phyloP scores from a whole-genome alignment of 495 filamentous ascomycete genomes.

The Staphylotrichum tortipilum region DNA sequence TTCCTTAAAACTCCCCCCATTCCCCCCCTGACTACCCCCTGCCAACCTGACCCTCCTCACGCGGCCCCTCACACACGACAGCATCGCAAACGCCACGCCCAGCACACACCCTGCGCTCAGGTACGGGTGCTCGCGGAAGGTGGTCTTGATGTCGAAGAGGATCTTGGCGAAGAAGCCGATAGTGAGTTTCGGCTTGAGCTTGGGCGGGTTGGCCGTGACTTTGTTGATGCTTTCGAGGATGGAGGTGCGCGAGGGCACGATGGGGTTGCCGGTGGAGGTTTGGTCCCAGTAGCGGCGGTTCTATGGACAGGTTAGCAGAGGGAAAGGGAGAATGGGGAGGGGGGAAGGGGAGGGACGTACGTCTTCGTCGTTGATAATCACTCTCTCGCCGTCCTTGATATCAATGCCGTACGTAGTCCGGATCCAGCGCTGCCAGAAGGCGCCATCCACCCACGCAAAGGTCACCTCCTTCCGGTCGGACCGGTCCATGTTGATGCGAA shows the following conservation, averaged over 20 bases:
- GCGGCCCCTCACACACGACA: constrained; percentile 14
- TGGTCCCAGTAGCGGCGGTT: constrained; percentile 91
- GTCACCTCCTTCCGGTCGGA: constrained; percentile 79
- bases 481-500: constrained; percentile 79
- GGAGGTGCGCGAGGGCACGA: constrained; percentile 82
- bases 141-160: constrained; percentile 65
- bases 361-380: constrained; percentile 96
- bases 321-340: no score
- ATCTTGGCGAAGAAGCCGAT: constrained; percentile 66
- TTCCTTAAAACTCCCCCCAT: constrained; percentile 6
- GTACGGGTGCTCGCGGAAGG: constrained; percentile 63
- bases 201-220: constrained; percentile 59
- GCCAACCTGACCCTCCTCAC: no score
- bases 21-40: no score
- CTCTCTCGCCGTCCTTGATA: constrained; percentile 72
- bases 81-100: constrained; percentile 13
- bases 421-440: constrained; percentile 97
- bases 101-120: constrained; percentile 39
- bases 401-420: constrained; percentile 88
- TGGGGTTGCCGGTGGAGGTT: constrained; percentile 76
- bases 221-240: constrained; percentile 92
- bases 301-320: constrained; percentile 34
- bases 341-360: constrained; percentile 64
- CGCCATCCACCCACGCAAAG: constrained; percentile 98
- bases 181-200: constrained; percentile 80